Percentiles rank a stretch among this genome's conserved stretches.
Evolutionary conservation across 768 basidiomycete species (phyloP).

Genomic region (Pulveroboletus sp.): DNA sequence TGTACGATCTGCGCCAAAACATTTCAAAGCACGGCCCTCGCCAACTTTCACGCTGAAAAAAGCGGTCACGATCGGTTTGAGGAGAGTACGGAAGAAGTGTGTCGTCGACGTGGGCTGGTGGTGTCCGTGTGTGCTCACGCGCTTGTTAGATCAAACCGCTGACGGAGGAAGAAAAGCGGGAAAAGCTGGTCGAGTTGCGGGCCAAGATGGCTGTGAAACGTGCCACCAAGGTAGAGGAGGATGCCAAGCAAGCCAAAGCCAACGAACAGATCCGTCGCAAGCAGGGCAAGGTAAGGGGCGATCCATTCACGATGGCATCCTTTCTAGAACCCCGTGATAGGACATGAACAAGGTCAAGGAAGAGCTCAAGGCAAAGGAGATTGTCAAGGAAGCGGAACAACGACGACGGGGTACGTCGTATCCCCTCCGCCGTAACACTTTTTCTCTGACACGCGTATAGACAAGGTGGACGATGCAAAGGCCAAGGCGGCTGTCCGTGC

Average conservation of each 20-base stretch:
- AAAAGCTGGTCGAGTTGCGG: conserved; percentile 75
- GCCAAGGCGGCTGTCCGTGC: conserved; percentile 86
- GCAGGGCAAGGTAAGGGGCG: conserved; percentile 59
- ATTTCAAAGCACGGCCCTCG: conserved; percentile 83
- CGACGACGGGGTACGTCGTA: conserved; percentile 62
- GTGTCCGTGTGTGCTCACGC: too few species aligned
- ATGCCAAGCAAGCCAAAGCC: conserved; percentile 66
- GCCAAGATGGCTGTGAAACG: conserved; percentile 82
- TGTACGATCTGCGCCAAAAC: conserved; percentile 83
- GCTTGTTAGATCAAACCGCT: conserved; percentile 95
- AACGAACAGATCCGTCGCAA: conserved; percentile 85
- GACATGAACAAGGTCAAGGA: conserved; percentile 74
- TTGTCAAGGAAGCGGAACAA: conserved; percentile 78
- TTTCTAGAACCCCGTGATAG: too few species aligned
- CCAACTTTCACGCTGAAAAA: conserved; percentile 92
- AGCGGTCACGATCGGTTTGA: conserved; percentile 95
- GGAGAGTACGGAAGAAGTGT: conserved; percentile 90
- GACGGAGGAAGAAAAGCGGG: conserved; percentile 90
- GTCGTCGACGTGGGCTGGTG: too few species aligned
- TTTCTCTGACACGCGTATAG: conserved; percentile 36
- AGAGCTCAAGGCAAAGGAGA: conserved; percentile 73
- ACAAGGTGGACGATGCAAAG: conserved; percentile 86
- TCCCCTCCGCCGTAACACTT: background rate
- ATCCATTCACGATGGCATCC: background rate
- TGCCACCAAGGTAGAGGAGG: conserved; percentile 64